phyloP scores from a whole-genome alignment of 495 filamentous ascomycete genomes.

The Xylaria bambusicola region DNA sequence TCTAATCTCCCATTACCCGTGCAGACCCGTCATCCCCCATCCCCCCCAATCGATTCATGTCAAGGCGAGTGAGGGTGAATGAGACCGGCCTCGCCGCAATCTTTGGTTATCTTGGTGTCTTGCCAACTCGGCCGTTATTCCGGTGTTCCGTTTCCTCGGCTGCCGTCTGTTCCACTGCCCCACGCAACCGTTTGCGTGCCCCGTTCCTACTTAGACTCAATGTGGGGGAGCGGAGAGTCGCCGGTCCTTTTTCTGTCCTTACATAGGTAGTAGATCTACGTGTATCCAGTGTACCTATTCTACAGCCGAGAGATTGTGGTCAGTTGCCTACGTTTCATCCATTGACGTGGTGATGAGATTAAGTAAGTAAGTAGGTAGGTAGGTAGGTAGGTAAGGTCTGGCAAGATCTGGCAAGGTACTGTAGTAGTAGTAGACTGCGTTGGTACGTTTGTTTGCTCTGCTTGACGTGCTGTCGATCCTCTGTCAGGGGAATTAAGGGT shows the following conservation, averaged over 20 bases:
- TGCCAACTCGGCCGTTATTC: slow-evolving; percentile 1
- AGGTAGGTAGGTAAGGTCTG: no score
- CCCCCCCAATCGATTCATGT: no score
- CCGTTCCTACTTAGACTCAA: slow-evolving; percentile 9
- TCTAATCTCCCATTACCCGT: no score
- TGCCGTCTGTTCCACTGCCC: slow-evolving; percentile 6
- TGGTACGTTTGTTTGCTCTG: not conserved
- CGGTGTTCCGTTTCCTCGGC: slow-evolving; percentile 2
- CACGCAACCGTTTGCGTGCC: slow-evolving; percentile 10
- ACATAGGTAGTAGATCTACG: no score
- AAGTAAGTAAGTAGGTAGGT: not conserved
- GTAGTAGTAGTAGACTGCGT: not conserved
- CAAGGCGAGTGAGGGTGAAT: no score
- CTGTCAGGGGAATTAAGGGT: slow-evolving; percentile 3
- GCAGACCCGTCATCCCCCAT: not conserved
- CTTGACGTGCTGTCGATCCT: slow-evolving; percentile 9
- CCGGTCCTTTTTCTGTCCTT: no score
- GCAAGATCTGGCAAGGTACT: not conserved
- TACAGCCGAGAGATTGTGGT: no score
- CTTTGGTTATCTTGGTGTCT: not conserved
- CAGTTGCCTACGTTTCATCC: no score
- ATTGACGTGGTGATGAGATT: no score
- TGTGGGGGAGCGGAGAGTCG: no score
- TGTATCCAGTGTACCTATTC: no score
- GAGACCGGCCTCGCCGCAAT: not conserved